Base-by-base conservation (phyloP, 306 rosid species). In the Medicago arabica region DNA sequence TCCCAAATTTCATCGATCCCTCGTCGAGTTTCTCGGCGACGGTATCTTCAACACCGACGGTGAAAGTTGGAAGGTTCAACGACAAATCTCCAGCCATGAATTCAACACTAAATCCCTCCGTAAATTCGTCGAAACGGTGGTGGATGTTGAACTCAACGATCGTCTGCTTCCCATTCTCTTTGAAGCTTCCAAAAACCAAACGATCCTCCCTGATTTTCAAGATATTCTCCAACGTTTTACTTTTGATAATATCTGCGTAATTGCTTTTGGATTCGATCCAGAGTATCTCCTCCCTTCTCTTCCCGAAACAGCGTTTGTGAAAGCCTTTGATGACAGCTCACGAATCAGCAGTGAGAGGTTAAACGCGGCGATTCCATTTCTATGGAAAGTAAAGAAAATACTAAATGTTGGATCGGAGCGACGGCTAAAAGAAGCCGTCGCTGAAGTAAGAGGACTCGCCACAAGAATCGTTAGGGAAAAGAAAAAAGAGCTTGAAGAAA, bases 151-250 rank as follows among this genome's bases (percentile, higher is more conserved):
- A 55, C 88, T 92, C 67, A 71, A 75, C 0, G 65, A 73, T 0
- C 87, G 91, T 8, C 86, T 92, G 6, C 4, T 87, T 3, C 97
- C 96, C 0, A 78, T 92, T n/a, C 83, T 88, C 17, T 9, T 74
- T 9, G 0, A 53, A 1, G 74, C 87, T 0, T 75, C 83, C 0
- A 1, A 1, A 0, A 11, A 28, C 9, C 0, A 49, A 73, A 58
- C 51, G 28, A 38, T 14, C 3, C 25, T 83, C 40, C 64, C 80
- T 0, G 86, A 88, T 61, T 77, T 90, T 17, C 90, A 90, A 53
- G 91, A 92, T 53, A 74, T 90, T 40, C 89, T 92, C 63, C 91
- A 90, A 18, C 78, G 96, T 6, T 92, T 92, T 54, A 87, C 92
- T 0, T 87, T 92, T 23, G 96, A 92, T 16, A 92, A 90, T 60